phyloP scores from a whole-genome alignment of 2,329 filamentous ascomycete genomes.

The Sporothrix phasma region DNA sequence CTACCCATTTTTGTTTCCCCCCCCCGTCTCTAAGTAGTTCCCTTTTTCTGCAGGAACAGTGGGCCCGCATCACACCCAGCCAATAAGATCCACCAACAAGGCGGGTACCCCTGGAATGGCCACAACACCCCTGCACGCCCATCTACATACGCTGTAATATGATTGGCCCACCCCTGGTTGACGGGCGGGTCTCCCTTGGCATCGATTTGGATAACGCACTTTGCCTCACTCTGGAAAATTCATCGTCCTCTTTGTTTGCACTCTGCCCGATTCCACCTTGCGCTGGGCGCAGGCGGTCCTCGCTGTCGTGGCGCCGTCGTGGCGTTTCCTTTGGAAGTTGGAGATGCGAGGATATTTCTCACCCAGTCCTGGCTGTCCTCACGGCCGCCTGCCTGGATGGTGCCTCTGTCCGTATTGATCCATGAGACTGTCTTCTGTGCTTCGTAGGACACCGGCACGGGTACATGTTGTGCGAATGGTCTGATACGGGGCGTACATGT shows the following conservation, averaged over 20 bases:
- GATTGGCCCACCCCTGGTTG: slow-evolving; percentile 8
- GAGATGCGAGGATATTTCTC: background rate
- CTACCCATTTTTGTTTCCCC: background rate
- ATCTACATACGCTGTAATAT: background rate
- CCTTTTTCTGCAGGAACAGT: background rate
- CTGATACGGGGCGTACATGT: background rate
- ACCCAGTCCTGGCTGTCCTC: background rate
- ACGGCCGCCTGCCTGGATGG: background rate
- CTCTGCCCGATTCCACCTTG: background rate
- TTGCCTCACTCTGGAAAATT: background rate
- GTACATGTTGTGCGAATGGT: background rate
- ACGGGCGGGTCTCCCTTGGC: background rate
- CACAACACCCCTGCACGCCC: background rate
- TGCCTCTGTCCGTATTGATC: background rate
- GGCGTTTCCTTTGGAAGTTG: background rate
- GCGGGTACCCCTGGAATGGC: slow-evolving; percentile 8
- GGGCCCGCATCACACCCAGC: background rate
- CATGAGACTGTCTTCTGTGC: background rate
- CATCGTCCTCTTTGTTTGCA: background rate
- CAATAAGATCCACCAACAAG: background rate
- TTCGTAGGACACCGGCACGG: background rate
- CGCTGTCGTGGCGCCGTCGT: slow-evolving; percentile 6
- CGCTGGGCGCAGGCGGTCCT: background rate
- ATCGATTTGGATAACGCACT: background rate
- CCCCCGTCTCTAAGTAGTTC: background rate